Conservation (phyloP, 345 rosid genomes). For the Geranium rotundifolium region DNA sequence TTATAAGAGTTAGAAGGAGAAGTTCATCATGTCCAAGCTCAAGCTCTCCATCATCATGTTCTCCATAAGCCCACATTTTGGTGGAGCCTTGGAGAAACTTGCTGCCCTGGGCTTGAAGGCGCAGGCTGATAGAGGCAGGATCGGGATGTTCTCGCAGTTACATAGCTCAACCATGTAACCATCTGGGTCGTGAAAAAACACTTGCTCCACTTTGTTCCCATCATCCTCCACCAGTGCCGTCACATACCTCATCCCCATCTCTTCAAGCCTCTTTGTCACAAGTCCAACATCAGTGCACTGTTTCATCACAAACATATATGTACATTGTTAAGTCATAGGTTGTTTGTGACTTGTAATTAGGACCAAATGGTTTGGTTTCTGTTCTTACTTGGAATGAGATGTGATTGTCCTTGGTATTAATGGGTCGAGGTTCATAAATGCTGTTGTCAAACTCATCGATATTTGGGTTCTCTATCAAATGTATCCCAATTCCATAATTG, state of each 20-base stretch:
- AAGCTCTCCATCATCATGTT: conserved; percentile 44
- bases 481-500: conserved; percentile 50
- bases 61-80: conserved; percentile 37
- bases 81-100: conserved; percentile 24
- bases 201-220: conserved; percentile 38
- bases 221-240: conserved; percentile 42
- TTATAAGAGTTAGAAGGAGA: conserved; percentile 24
- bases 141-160: conserved; percentile 45
- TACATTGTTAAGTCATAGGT: too few relatives aligned
- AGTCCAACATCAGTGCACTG: conserved; percentile 41
- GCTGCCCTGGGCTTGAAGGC: conserved; percentile 17
- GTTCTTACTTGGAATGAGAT: conserved; percentile 6
- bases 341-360: too few relatives aligned
- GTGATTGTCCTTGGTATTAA: conserved; percentile 50
- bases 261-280: conserved; percentile 38
- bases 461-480: conserved; percentile 42
- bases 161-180: conserved; percentile 56
- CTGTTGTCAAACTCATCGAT: conserved; percentile 30
- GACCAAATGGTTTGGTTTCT: too few relatives aligned
- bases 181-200: conserved; percentile 57
- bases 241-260: conserved; percentile 35
- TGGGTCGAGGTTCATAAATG: conserved; percentile 23
- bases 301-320: too few relatives aligned
- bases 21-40: conserved; percentile 49
- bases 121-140: conserved; percentile 32